Evolutionary conservation across 2,329 filamentous ascomycete genomes (phyloP), one percentile per base, ranked within the genome.

Genomic region (Coccinonectria pachysandricola): DNA sequence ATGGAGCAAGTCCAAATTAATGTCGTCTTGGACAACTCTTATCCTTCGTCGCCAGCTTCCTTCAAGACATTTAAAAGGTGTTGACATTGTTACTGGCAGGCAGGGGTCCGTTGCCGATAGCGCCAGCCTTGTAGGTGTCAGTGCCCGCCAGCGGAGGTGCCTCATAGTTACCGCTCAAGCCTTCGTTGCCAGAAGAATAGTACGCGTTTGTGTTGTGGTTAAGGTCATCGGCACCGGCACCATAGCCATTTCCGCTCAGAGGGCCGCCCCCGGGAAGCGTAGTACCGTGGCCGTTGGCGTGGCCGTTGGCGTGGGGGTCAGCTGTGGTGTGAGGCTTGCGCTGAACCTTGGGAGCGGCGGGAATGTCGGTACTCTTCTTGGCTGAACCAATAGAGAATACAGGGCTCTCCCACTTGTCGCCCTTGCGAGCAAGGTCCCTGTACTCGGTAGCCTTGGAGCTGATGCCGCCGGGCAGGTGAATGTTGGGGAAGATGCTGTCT

Each of bases 401-500:
- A 7, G 88, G 85, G 35, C 82, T 92, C 65, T 94, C 80, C 91
- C 91, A 98, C 55, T 76, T 79, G 30, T 94, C 82, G 27, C 91
- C 91, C 72, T 91, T 85, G 41, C 65, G 66, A 7, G 88, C 84
- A 31, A 94, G 68, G 12, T 95, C 75, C 61, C 76, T 84, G 69
- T 92, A 96, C 57, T 94, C 85, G 13, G 84, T 92, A 7, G 88
- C 87, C 72, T 94, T 95, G 62, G 75, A 78, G 43, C 82, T 91
- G 53, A 95, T 88, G 29, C 86, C 87, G 13, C 56, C 57, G 14
- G 87, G 86, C 5, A 98, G 68, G 31, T 77, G 69, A 50, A 98
- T 78, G 50, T 88, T 65, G 48, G 84, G 80, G 77, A 98, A 94
- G 39, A 73, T 84, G 39, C 82, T 87, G 49, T 95, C 84, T 42